Conservation (phyloP, 2,329 filamentous ascomycete genomes). For the Neonectria ditissima region DNA sequence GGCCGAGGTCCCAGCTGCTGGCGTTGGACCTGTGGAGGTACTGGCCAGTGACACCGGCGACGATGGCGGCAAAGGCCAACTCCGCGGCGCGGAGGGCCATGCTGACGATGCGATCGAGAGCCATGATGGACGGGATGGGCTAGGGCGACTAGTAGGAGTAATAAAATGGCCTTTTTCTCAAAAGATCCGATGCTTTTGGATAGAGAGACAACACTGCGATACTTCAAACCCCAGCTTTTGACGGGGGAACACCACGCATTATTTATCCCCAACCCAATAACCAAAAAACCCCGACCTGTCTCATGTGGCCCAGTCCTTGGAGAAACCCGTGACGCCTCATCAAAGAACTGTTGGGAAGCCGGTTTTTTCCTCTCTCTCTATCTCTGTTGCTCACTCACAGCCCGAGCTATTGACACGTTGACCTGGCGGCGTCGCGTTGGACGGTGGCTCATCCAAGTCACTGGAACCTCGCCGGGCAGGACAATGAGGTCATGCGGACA, state of each 20-base stretch:
- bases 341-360: slow-evolving; percentile 30
- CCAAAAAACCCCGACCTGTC: slow-evolving; percentile 5
- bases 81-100: slow-evolving; percentile 58
- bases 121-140: slow-evolving; percentile 46
- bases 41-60: slow-evolving; percentile 75
- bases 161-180: neutral
- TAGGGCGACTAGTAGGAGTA: neutral
- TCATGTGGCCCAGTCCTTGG: slow-evolving; percentile 23
- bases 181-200: slow-evolving; percentile 9
- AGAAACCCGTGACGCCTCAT: slow-evolving; percentile 31
- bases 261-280: slow-evolving; percentile 35
- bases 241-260: slow-evolving; percentile 27
- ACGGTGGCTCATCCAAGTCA: slow-evolving; percentile 18
- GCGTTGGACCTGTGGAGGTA: slow-evolving; percentile 68
- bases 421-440: slow-evolving; percentile 1
- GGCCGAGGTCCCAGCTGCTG: slow-evolving; percentile 66
- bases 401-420: slow-evolving; percentile 18
- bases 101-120: slow-evolving; percentile 55
- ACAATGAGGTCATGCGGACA: slow-evolving; percentile 44
- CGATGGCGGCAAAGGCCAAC: slow-evolving; percentile 78
- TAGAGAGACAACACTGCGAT: neutral
- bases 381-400: slow-evolving; percentile 1
- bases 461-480: slow-evolving; percentile 9
- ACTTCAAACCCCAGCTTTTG: neutral
- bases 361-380: slow-evolving; percentile 29